Conservation (phyloP, 176 grass and related monocot species). For the Calamus simplicifolius region DNA sequence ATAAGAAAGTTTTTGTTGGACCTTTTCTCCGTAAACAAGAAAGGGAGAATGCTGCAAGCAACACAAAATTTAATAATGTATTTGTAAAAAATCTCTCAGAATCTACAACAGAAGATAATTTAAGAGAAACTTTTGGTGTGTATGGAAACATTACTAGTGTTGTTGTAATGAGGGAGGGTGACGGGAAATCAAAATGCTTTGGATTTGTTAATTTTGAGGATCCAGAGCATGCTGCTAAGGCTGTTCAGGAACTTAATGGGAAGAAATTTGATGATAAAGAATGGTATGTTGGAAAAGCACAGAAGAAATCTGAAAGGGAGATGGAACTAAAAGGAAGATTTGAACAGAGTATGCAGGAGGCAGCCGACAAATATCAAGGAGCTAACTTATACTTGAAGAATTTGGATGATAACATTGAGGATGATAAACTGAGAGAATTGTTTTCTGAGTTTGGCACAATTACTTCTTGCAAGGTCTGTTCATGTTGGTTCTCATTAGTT, state of each 20-base stretch:
- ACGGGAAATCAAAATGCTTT: conserved; percentile 96
- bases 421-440: conserved; percentile 73
- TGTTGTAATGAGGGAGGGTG: conserved; percentile 76
- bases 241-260: conserved; percentile 80
- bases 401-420: conserved; percentile 76
- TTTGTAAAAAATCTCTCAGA: conserved; percentile 93
- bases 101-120: conserved; percentile 59
- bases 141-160: conserved; percentile 80
- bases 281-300: conserved; percentile 89
- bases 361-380: conserved; percentile 48
- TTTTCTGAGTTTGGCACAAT: conserved; percentile 66
- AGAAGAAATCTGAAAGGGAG: conserved; percentile 94
- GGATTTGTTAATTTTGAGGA: conserved; percentile 97
- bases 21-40: conserved; percentile 86
- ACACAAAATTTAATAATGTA: conserved; percentile 75
- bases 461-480: conserved; percentile 77
- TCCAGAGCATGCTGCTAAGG: conserved; percentile 57
- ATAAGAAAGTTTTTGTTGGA: conserved; percentile 88
- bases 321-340: conserved; percentile 77
- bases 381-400: conserved; percentile 95
- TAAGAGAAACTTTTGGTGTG: conserved; percentile 76
- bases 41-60: conserved; percentile 45
- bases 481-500: not conserved
- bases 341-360: conserved; percentile 64
- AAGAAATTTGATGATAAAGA: conserved; percentile 85